Evolutionary conservation across 2,329 filamentous ascomycete genomes (phyloP).

Genomic region (Chrysosphaeria jannelii): DNA sequence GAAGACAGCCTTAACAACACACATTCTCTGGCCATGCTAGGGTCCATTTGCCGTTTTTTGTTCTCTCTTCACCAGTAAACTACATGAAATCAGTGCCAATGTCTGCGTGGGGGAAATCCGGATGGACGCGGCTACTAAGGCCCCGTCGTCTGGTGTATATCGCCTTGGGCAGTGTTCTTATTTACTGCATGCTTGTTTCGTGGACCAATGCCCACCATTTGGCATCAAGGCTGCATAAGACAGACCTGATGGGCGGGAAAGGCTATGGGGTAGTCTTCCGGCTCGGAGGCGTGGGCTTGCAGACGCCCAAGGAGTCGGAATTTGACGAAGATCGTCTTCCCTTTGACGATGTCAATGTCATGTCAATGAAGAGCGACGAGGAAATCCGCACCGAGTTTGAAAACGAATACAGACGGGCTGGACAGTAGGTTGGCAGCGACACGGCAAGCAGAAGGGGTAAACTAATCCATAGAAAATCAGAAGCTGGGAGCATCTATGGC

Average conservation of each 20-base stretch:
- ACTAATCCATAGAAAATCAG: slow-evolving; percentile 6
- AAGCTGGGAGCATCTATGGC: slow-evolving; percentile 23
- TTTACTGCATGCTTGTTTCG: slow-evolving; percentile 1
- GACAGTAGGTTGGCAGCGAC: slow-evolving; percentile 7
- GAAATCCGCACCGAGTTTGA: slow-evolving; percentile 8
- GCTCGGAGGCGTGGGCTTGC: slow-evolving; percentile 1
- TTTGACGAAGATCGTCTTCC: slow-evolving; percentile 2
- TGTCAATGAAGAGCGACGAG: slow-evolving; percentile 1
- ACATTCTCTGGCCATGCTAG: too few species aligned
- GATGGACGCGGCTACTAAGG: too few species aligned
- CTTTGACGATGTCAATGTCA: slow-evolving; percentile 1
- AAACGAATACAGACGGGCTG: slow-evolving; percentile 12
- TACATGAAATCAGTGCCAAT: too few species aligned
- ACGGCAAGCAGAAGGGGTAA: background rate
- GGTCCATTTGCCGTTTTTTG: too few species aligned
- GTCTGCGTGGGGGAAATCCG: too few species aligned
- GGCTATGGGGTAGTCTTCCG: slow-evolving; percentile 1
- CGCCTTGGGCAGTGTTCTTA: background rate
- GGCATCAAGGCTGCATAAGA: slow-evolving; percentile 1
- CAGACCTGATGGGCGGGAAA: slow-evolving; percentile 1
- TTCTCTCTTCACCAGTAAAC: too few species aligned
- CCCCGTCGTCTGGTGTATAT: slow-evolving; percentile 1
- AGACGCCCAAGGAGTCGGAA: background rate
- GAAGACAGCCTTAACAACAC: too few species aligned
- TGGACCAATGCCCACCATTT: slow-evolving; percentile 1